phyloP scores from a whole-genome alignment of 2,329 filamentous ascomycete genomes.

The Phyllosticta ampelicida region DNA sequence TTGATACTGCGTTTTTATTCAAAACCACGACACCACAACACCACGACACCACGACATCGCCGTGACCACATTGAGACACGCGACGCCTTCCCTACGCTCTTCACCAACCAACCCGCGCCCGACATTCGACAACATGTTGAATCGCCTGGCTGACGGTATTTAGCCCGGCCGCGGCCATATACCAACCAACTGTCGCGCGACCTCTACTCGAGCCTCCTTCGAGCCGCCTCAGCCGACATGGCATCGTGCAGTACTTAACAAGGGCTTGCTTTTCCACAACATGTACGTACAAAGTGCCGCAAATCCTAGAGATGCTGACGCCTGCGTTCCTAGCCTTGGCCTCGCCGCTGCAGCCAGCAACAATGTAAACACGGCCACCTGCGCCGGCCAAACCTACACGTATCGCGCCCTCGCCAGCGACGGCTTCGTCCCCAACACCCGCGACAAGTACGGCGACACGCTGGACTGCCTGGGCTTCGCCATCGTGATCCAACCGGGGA shows the following conservation, averaged over 20 bases:
- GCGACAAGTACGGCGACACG: conserved; percentile 60
- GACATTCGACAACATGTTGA: background rate
- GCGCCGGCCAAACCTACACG: conserved; percentile 51
- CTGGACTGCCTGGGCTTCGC: conserved; percentile 56
- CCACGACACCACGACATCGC: background rate
- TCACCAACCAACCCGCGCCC: background rate
- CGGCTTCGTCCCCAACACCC: conserved; percentile 46
- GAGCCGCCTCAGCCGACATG: background rate
- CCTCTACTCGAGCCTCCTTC: too few species aligned
- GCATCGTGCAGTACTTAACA: background rate
- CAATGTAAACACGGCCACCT: conserved; percentile 30
- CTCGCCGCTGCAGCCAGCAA: background rate
- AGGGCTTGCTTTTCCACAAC: too few species aligned
- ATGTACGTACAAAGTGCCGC: background rate
- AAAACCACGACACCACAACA: background rate
- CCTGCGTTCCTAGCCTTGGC: background rate
- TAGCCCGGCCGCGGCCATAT: background rate
- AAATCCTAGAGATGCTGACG: background rate
- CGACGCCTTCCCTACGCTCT: background rate
- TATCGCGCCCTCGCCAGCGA: conserved; percentile 59
- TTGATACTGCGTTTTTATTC: background rate
- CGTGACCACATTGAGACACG: background rate
- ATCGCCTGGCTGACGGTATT: background rate
- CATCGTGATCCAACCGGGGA: conserved; percentile 49
- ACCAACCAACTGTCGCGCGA: background rate